A percentile compares a stretch with the other conserved stretches of the same genome.
Conservation (phyloP, 345 rosid genomes). For the Eucalyptus curtisii region DNA sequence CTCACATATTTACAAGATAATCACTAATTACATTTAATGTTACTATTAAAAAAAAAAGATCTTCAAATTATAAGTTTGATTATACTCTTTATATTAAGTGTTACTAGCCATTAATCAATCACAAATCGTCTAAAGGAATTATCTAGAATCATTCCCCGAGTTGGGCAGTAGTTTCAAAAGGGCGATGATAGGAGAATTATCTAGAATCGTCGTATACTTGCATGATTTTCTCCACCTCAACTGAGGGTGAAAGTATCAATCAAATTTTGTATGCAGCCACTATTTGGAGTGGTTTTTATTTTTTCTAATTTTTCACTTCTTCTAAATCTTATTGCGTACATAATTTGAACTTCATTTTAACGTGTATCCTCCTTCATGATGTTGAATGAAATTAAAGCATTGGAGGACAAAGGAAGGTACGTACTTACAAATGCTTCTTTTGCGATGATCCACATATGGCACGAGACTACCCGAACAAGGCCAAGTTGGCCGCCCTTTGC, state of each 20-base stretch:
- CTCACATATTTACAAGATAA: background rate
- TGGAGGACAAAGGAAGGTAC: no score
- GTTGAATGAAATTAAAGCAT: background rate
- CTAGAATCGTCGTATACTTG: background rate
- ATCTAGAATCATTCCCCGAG: background rate
- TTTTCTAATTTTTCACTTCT: background rate
- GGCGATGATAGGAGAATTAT: background rate
- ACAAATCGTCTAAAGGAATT: background rate
- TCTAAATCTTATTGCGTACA: background rate
- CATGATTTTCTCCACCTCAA: background rate
- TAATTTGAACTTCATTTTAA: background rate
- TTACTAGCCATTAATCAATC: background rate
- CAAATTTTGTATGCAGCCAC: background rate
- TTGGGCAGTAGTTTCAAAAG: background rate
- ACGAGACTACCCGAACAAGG: no score
- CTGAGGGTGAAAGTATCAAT: background rate
- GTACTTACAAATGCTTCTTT: no score
- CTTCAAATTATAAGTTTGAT: background rate
- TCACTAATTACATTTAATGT: background rate
- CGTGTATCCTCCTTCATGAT: background rate
- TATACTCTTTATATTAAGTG: background rate
- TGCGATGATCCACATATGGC: fast-evolving
- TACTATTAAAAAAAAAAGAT: background rate
- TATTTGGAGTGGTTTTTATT: background rate
- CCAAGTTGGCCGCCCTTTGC: no score